A percentile compares a stretch with the other conserved stretches of the same genome.
These are phyloP conservation scores for Dryas octopetala DNA, from an alignment of 306 rosid genomes.

Conservation along the genomic window DNA sequence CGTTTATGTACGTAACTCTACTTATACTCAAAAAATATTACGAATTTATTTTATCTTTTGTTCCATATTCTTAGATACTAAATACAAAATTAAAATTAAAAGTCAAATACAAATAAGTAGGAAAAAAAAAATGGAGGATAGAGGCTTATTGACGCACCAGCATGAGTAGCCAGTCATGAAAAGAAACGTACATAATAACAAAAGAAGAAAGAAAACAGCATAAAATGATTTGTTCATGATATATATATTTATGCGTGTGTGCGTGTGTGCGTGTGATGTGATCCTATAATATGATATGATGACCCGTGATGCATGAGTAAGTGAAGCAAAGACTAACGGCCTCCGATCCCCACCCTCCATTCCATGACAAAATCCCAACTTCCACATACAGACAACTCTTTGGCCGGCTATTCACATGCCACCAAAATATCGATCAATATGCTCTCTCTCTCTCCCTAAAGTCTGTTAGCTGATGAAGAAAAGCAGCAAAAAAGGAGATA, in stretches of 20 bases:
- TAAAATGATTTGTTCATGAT: slow-evolving; percentile 32
- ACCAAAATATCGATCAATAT: slow-evolving; percentile 35
- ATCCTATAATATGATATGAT: background rate
- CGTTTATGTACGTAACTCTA: too few species aligned
- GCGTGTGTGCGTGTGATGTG: background rate
- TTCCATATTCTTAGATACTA: too few species aligned
- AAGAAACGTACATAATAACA: background rate
- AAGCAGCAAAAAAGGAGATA: slow-evolving; percentile 13
- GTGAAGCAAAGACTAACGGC: slow-evolving; percentile 4
- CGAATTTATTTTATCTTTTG: too few species aligned
- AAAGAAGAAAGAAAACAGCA: background rate
- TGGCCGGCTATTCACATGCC: slow-evolving; percentile 66
- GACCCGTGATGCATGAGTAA: slow-evolving; percentile 36
- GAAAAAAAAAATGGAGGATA: too few species aligned
- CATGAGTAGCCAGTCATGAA: background rate
- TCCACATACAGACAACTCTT: slow-evolving; percentile 32
- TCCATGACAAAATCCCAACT: slow-evolving; percentile 51
- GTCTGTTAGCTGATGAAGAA: slow-evolving; percentile 10
- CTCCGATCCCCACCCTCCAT: slow-evolving; percentile 26
- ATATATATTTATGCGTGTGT: background rate
- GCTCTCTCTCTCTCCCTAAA: background rate
- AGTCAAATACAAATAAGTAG: too few species aligned
- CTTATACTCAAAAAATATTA: too few species aligned
- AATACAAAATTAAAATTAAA: too few species aligned
- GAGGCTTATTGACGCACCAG: too few species aligned